phyloP scores from a whole-genome alignment of 2,329 filamentous ascomycete species.

The Aspergillus unguis region DNA sequence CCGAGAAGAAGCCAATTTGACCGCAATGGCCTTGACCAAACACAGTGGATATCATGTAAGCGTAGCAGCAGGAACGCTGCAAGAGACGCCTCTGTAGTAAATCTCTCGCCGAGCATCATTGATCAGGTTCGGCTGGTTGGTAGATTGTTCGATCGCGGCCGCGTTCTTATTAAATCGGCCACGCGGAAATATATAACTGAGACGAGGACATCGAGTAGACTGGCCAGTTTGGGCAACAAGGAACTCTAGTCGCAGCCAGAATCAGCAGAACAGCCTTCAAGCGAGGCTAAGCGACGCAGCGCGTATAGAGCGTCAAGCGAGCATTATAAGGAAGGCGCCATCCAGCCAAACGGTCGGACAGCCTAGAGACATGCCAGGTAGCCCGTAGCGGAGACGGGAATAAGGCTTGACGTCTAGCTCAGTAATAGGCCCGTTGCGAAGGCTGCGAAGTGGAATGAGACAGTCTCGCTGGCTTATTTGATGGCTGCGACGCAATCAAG shows the following conservation, averaged over 20 bases:
- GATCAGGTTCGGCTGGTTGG: no score
- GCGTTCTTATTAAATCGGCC: background rate
- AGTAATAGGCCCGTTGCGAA: background rate
- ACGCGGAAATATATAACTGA: no score
- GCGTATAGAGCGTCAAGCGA: background rate
- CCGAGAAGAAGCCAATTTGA: no score
- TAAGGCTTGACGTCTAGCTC: background rate
- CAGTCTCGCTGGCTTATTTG: conserved; percentile 5
- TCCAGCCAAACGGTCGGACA: background rate
- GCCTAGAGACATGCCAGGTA: no score
- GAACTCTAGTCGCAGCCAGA: no score
- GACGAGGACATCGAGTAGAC: no score
- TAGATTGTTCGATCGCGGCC: background rate
- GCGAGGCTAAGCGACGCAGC: background rate
- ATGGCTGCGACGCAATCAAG: conserved; percentile 38
- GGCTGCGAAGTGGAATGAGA: background rate
- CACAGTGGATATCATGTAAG: conserved; percentile 12
- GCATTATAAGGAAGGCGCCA: background rate
- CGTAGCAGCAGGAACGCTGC: background rate
- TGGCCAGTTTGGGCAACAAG: no score
- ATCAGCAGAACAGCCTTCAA: no score
- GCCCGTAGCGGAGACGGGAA: no score
- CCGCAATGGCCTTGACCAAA: background rate
- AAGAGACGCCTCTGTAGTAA: background rate
- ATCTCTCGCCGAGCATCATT: background rate